These are phyloP conservation scores for Diplodia intermedia DNA, from an alignment of 2,329 filamentous ascomycete genomes.

Conservation along the genomic window DNA sequence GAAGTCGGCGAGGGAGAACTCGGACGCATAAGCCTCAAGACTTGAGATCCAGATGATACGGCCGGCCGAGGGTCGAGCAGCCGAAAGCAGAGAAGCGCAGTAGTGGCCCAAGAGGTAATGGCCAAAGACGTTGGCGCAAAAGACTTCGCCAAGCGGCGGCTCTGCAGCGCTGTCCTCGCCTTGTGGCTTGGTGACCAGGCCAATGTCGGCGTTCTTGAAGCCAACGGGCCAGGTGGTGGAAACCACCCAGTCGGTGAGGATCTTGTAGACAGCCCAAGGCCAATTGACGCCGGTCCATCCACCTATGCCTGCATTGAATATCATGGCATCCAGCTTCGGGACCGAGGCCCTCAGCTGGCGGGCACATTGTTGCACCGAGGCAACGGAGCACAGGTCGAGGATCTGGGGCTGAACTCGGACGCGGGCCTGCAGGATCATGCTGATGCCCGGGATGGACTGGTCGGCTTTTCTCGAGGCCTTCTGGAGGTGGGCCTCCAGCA, in stretches of 20 bases:
- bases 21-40: constrained; percentile 69
- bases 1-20: constrained; percentile 72
- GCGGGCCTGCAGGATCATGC: constrained; percentile 49
- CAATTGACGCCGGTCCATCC: constrained; percentile 85
- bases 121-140: constrained; percentile 91
- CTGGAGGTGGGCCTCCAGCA: constrained; percentile 69
- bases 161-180: constrained; percentile 50
- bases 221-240: constrained; percentile 73
- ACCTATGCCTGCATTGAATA: constrained; percentile 89
- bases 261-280: constrained; percentile 61
- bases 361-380: constrained; percentile 62
- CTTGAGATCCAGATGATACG: constrained; percentile 89
- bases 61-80: constrained; percentile 58
- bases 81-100: constrained; percentile 72
- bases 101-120: constrained; percentile 90
- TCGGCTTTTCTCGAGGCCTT: constrained; percentile 51
- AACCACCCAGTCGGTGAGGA: constrained; percentile 69
- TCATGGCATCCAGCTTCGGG: constrained; percentile 76
- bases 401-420: constrained; percentile 63
- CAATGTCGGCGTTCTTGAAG: constrained; percentile 73
- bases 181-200: constrained; percentile 63
- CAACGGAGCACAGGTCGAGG: constrained; percentile 64
- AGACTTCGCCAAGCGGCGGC: constrained; percentile 77
- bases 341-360: constrained; percentile 62
- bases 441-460: constrained; percentile 47